phyloP scores from a whole-genome alignment of 1,139 yeast genomes.

The Kurtzmaniella quercitrusa region DNA sequence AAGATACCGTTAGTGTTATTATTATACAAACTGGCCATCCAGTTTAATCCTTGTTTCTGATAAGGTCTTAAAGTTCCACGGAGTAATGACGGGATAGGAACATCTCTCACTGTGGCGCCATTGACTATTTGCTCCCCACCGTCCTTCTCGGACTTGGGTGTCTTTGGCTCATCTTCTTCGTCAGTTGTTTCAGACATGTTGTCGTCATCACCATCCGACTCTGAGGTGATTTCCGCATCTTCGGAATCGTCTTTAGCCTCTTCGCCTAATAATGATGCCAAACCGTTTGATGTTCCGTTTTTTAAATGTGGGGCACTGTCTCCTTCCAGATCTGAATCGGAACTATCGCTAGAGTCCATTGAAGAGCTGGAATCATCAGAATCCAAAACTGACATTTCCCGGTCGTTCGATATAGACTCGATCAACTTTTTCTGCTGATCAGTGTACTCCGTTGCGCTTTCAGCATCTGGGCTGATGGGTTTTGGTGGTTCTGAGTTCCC shows the following conservation, averaged over 20 bases:
- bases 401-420: slow-evolving; percentile 15
- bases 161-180: slow-evolving; percentile 26
- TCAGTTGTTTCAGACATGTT: slow-evolving; percentile 17
- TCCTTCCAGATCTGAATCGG: too few relatives aligned
- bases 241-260: slow-evolving; percentile 14
- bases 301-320: too few relatives aligned
- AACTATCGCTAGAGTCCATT: slow-evolving; percentile 17
- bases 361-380: slow-evolving; percentile 18
- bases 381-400: slow-evolving; percentile 16
- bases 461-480: slow-evolving; percentile 4
- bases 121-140: slow-evolving; percentile 35
- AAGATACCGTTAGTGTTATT: slow-evolving; percentile 93
- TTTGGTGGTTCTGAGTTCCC: slow-evolving; percentile 13
- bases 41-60: slow-evolving; percentile 93
- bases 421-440: slow-evolving; percentile 33
- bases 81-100: slow-evolving; percentile 61
- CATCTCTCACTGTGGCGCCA: slow-evolving; percentile 59
- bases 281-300: slow-evolving; percentile 13
- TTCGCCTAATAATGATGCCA: slow-evolving; percentile 19
- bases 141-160: slow-evolving; percentile 24
- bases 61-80: slow-evolving; percentile 86
- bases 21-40: slow-evolving; percentile 93
- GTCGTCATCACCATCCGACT: slow-evolving; percentile 14
- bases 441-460: slow-evolving; percentile 22
- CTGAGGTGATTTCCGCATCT: slow-evolving; percentile 6